Evolutionary conservation across 495 filamentous ascomycete species (phyloP).

Genomic region (Penicillium argentinense): DNA sequence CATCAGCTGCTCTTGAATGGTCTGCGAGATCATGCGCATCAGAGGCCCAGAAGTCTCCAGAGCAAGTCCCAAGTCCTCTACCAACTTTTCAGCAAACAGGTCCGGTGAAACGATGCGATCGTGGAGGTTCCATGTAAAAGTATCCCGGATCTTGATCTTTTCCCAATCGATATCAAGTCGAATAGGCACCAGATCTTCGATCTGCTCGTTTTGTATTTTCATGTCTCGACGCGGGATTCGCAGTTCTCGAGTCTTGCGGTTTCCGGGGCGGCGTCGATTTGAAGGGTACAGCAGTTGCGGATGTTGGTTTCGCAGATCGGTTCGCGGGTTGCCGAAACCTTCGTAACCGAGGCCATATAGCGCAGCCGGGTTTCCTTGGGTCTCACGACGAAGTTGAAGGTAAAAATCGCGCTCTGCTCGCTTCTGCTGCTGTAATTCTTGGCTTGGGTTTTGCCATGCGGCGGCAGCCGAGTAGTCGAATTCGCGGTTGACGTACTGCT

Average conservation of each 20-base stretch:
- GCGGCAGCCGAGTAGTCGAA: conserved; percentile 60
- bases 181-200: conserved; percentile 88
- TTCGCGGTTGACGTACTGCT: conserved; percentile 79
- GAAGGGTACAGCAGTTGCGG: conserved; percentile 73
- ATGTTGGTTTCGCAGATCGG: conserved; percentile 57
- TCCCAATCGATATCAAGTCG: conserved; percentile 93
- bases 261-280: conserved; percentile 69
- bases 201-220: conserved; percentile 79
- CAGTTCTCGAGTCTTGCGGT: conserved; percentile 67
- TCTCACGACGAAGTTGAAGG: conserved; percentile 47
- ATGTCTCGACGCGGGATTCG: conserved; percentile 74
- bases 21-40: conserved; percentile 72
- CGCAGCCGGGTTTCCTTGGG: conserved; percentile 55
- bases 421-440: conserved; percentile 52
- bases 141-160: conserved; percentile 93
- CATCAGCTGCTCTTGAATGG: conserved; percentile 84
- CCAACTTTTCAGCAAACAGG: conserved; percentile 80
- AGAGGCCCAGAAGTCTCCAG: conserved; percentile 61
- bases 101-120: conserved; percentile 78
- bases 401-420: conserved; percentile 55
- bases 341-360: conserved; percentile 81
- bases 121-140: conserved; percentile 97
- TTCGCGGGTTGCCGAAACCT: conserved; percentile 84
- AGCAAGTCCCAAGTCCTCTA: conserved; percentile 87
- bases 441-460: conserved; percentile 43